phyloP scores from a whole-genome alignment of 1,139 yeast genomes.

The Lodderomyces beijingensis region DNA sequence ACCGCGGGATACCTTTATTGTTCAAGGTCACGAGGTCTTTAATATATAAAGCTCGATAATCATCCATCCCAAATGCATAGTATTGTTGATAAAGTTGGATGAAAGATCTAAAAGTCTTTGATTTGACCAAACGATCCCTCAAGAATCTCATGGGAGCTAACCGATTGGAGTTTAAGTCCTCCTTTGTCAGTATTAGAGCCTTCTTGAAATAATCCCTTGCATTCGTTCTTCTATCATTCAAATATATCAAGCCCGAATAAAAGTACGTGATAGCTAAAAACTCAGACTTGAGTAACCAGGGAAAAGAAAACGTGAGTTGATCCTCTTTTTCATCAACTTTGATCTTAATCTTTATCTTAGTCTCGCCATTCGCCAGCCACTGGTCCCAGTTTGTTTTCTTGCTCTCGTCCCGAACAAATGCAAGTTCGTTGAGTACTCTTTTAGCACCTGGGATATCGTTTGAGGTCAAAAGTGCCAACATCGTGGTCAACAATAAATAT shows the following conservation, averaged over 20 bases:
- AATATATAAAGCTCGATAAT: slow-evolving; percentile 22
- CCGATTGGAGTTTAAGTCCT: slow-evolving; percentile 15
- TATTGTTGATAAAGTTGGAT: slow-evolving; percentile 31
- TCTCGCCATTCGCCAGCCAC: slow-evolving; percentile 4
- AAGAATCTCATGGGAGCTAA: too few relatives aligned
- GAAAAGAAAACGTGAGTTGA: slow-evolving; percentile 14
- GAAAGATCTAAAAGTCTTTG: slow-evolving; percentile 21
- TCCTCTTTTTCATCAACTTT: background rate
- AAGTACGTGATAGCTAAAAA: slow-evolving; percentile 37
- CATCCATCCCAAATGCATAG: slow-evolving; percentile 26
- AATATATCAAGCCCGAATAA: slow-evolving; percentile 34
- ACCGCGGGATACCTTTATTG: slow-evolving; percentile 24
- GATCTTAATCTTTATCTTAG: too few relatives aligned
- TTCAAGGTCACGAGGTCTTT: slow-evolving; percentile 30
- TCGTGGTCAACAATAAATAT: slow-evolving; percentile 21
- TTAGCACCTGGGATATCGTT: slow-evolving; percentile 13
- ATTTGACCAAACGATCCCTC: slow-evolving; percentile 17
- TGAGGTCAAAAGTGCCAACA: slow-evolving; percentile 21
- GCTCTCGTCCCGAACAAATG: background rate
- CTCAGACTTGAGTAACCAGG: slow-evolving; percentile 42
- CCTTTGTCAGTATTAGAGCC: slow-evolving; percentile 28
- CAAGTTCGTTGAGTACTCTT: background rate
- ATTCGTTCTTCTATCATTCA: slow-evolving; percentile 23
- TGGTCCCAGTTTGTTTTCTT: slow-evolving; percentile 6
- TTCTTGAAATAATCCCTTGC: slow-evolving; percentile 31